These are phyloP conservation scores for Boletus huronensis DNA, from an alignment of 768 basidiomycete genomes.

Conservation along the genomic window DNA sequence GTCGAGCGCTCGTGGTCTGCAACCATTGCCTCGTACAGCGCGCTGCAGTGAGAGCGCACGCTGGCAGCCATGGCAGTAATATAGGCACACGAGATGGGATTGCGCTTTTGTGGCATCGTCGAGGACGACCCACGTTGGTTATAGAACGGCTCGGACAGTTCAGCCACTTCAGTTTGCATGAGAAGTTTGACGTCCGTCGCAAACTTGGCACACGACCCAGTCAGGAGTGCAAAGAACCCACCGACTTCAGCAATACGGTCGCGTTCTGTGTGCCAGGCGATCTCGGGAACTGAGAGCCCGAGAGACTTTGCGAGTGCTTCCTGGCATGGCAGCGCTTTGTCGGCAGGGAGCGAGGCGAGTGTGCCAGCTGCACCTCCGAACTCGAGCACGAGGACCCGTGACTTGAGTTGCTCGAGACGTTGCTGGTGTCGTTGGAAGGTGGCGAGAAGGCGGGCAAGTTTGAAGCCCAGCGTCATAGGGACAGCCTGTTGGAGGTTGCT, in stretches of 20 bases:
- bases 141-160: conserved; percentile 43
- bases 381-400: conserved; percentile 39
- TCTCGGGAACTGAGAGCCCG: conserved; percentile 23
- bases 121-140: conserved; percentile 44
- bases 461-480: conserved; percentile 46
- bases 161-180: conserved; percentile 47
- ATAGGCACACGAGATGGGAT: conserved; percentile 44
- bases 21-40: conserved; percentile 46
- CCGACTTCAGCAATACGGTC: conserved; percentile 44
- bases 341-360: conserved; percentile 41
- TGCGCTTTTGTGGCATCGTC: conserved; percentile 52
- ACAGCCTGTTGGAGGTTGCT: conserved; percentile 50
- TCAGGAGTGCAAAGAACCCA: conserved; percentile 42
- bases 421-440: conserved; percentile 41
- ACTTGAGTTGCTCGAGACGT: conserved; percentile 36
- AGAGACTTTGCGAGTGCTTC: conserved; percentile 18
- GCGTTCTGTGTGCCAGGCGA: conserved; percentile 41
- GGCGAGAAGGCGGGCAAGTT: conserved; percentile 41
- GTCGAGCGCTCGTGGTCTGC: conserved; percentile 48
- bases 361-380: conserved; percentile 48
- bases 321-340: conserved; percentile 30
- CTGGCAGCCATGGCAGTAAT: conserved; percentile 42
- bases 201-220: conserved; percentile 46
- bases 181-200: conserved; percentile 43
- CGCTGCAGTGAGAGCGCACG: conserved; percentile 37